These are phyloP conservation scores for Trichophyton equinum DNA, from an alignment of 2,329 filamentous ascomycete genomes.

Conservation along the genomic window DNA sequence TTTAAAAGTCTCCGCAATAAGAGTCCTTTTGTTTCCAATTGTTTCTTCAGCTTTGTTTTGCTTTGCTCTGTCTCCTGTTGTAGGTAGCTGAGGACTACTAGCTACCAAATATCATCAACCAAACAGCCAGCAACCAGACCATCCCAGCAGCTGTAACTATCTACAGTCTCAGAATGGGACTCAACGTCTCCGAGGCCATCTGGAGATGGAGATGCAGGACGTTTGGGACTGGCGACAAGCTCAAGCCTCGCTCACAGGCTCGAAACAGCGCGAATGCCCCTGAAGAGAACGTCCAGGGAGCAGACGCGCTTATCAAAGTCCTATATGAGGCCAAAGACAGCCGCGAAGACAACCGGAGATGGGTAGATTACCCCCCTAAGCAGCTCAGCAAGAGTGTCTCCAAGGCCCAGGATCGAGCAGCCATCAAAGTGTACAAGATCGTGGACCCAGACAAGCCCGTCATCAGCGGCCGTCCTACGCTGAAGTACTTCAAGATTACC, in stretches of 20 bases:
- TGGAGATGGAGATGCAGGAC: not conserved
- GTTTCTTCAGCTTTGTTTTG: not conserved
- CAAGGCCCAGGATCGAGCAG: not conserved
- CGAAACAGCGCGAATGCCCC: not conserved
- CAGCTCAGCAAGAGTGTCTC: not conserved
- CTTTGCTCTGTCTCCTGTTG: not conserved
- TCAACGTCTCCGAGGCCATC: not conserved
- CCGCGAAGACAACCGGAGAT: not conserved
- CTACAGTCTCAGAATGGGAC: not conserved
- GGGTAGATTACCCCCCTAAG: not conserved
- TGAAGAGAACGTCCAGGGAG: not conserved
- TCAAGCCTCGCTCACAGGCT: not conserved
- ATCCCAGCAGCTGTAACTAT: not conserved
- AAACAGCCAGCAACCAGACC: not conserved
- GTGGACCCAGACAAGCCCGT: slow-evolving; percentile 15
- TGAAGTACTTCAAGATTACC: slow-evolving; percentile 33
- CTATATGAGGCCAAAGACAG: not conserved
- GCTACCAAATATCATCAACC: not conserved
- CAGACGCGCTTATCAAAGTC: slow-evolving; percentile 2
- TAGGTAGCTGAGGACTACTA: not conserved
- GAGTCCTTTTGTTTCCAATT: not conserved
- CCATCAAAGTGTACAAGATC: not conserved
- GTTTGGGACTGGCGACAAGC: not conserved
- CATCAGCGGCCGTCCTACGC: slow-evolving; percentile 27
- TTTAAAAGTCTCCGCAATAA: not conserved